Base-by-base conservation (phyloP, 805 yeast species). In the Teunomyces cretensis region DNA sequence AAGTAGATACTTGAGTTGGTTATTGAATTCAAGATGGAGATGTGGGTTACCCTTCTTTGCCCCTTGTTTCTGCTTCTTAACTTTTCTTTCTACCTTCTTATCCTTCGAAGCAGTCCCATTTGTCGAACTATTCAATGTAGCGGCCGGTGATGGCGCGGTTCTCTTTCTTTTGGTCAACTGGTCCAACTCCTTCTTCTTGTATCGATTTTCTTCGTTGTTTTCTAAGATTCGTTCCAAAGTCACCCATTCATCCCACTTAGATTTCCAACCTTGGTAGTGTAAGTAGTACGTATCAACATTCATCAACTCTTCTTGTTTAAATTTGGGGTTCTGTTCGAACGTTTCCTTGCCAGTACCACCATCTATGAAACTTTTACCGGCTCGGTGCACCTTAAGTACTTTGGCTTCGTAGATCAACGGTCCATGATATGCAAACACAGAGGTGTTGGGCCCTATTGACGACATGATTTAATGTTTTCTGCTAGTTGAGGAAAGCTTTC, bases 191-290 rank as follows among this genome's bases (percentile, higher is more conserved):
- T 81, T 79, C 62, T 84, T 88, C 41, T 80, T 65, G 40, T 75
- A 68, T 43, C 85, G 54, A 56, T 86, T 89, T 51, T 85, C 96
- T 26, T 80, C 84, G 41, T 77, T 86, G 58, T 73, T 74, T 50
- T 81, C 84, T 57, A 88, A 70, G 5, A 92, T 76, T 30, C 98
- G 68, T 32, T 80, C 83, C 6, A 66, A 64, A 1, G 79, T 76
- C 1, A 92, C 92, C 99, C 99, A 92, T 64, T 92, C 99, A 61
- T 92, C 98, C 96, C 97, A 92, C 47, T 90, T 83, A 13, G 84
- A 66, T 58, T 91, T 92, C 99, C 99, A 92, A 2, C 99, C 98
- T 54, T 84, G 86, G 65, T 92, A 92, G 60, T 94, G 99, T 13
- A 92, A 80, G 53, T 73, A 83, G 64, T 81, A 91, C 26, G 82